These are phyloP conservation scores for Claviceps pusilla DNA, from an alignment of 2,329 filamentous ascomycete genomes.

Conservation along the genomic window DNA sequence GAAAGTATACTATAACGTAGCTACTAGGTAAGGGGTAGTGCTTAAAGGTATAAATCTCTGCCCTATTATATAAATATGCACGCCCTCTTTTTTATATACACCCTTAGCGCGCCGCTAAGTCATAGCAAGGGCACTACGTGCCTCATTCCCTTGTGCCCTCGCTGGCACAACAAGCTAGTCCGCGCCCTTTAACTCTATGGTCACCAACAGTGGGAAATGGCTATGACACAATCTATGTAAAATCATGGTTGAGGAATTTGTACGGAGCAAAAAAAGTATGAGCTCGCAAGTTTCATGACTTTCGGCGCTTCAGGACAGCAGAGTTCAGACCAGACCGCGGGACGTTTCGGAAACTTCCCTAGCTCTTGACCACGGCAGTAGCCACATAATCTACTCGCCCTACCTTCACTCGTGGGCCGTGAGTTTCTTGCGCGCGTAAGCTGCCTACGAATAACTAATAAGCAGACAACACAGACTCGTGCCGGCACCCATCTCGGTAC, in stretches of 20 bases:
- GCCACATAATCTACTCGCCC: neutral
- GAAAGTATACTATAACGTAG: no score
- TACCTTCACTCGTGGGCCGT: neutral
- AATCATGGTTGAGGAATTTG: neutral
- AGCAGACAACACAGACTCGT: neutral
- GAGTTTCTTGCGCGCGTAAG: neutral
- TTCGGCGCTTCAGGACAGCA: neutral
- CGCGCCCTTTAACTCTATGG: no score
- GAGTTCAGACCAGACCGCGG: neutral
- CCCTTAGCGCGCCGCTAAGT: no score
- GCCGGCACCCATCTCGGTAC: neutral
- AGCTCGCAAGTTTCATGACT: neutral
- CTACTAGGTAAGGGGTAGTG: no score
- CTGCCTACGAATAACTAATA: neutral
- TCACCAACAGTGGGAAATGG: no score
- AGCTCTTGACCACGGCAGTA: conserved; percentile 1
- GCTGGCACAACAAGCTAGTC: no score
- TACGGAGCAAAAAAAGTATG: neutral
- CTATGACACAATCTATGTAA: no score
- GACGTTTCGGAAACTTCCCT: conserved; percentile 3
- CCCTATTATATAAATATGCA: no score
- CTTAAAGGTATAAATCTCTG: no score
- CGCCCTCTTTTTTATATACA: no score
- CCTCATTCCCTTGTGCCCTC: no score
- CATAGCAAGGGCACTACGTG: no score